Base-by-base conservation (phyloP, 2,329 filamentous ascomycete species). In the Cladosporium sp. region DNA sequence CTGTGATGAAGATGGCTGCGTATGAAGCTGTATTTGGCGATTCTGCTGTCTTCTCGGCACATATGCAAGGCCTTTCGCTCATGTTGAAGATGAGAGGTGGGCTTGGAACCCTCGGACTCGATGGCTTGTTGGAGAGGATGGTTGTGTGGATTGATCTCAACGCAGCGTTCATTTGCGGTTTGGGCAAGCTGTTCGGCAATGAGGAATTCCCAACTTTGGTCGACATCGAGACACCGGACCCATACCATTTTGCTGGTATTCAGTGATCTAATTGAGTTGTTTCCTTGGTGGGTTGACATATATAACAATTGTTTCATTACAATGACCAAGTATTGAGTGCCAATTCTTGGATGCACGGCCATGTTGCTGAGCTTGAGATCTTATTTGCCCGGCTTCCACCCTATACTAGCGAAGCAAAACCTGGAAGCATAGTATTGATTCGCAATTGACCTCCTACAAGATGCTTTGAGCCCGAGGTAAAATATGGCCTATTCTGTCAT, bases 1-100 rank as follows among this genome's bases (percentile, higher is more conserved):
- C 81, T 3, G 79, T 82, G 8, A 79, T 79, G 32, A 82, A 82
- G 65, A 81, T 84, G 79, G 82, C 81, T 5, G 79, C 78, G 67
- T 83, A 82, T 67, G 82, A 84, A 69, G 80, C 80, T 28, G 80
- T 82, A 69, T 81, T 79, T 67, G 81, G 81, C 18, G 76, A 76
- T 16, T 68, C 75, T 14, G 70, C 73, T 1, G 73, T 76, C 11
- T 83, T 81, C 63, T 70, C 74, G 25, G 74, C 77, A 8, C 81
- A 84, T 72, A 83, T 84, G 81, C 70, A 71, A 8, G 81, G 77
- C 4, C 71, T 83, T 46, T 65, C 68, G 46, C 71, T 74, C 25
- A 79, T 82, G 72, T 70, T 84, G 11, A 71, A 73, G 25, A 65
- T 80, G 56, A 75, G 81, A 13, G 81, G 81, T 2, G 82, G 82